phyloP scores from a whole-genome alignment of 306 rosid species.

The Acacia crassicarpa region DNA sequence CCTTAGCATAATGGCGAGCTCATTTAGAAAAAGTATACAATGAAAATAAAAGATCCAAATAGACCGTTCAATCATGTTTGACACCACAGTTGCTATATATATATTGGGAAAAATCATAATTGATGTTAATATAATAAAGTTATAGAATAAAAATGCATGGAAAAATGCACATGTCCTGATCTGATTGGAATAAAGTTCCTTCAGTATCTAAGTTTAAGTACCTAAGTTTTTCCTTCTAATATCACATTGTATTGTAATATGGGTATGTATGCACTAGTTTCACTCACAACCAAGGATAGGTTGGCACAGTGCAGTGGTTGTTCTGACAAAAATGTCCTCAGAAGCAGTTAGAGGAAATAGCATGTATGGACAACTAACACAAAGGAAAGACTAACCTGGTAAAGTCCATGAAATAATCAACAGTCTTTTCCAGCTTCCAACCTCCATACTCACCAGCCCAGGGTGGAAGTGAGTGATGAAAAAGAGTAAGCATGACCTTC shows the following conservation, averaged over 20 bases:
- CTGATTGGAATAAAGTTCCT: neutral
- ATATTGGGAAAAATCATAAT: too few relatives aligned
- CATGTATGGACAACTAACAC: conserved; percentile 21
- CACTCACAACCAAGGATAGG: conserved; percentile 18
- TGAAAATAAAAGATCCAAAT: too few relatives aligned
- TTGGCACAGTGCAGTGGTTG: conserved; percentile 9
- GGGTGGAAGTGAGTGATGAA: conserved; percentile 96
- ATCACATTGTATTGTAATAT: neutral
- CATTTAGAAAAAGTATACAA: too few relatives aligned
- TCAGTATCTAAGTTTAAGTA: too few relatives aligned
- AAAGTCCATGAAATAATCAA: conserved; percentile 87
- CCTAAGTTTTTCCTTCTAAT: neutral
- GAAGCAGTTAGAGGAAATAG: conserved; percentile 26
- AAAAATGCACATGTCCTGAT: neutral
- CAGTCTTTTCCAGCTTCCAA: conserved; percentile 95
- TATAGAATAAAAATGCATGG: neutral
- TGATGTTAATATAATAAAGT: too few relatives aligned
- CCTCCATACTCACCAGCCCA: conserved; percentile 98
- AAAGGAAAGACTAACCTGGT: conserved; percentile 59
- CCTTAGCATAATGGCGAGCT: too few relatives aligned
- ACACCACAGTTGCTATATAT: too few relatives aligned
- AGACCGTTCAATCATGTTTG: too few relatives aligned
- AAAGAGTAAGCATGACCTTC: conserved; percentile 98
- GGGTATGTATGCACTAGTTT: conserved; percentile 10
- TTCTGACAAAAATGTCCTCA: conserved; percentile 14